These are phyloP conservation scores for Ochromonadaceae sp. DNA, from an alignment of 352 stramenopile species.

Conservation along the genomic window DNA sequence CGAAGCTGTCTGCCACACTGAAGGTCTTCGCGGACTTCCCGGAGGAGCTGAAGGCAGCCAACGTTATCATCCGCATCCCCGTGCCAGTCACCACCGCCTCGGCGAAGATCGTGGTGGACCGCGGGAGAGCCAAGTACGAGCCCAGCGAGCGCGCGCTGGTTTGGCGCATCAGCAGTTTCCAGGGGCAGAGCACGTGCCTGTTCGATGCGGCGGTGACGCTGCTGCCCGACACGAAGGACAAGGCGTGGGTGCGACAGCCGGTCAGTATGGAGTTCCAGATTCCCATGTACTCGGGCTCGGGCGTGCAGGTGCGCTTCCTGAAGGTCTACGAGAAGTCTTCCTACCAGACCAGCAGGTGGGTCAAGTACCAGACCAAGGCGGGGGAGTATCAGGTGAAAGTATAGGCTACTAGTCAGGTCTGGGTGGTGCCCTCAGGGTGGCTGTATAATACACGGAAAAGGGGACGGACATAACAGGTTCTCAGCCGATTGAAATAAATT, in stretches of 20 bases:
- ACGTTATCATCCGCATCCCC: conserved; percentile 82
- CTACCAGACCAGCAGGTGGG: conserved; percentile 94
- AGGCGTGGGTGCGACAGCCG: conserved; percentile 82
- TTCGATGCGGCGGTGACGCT: conserved; percentile 89
- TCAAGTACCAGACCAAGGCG: conserved; percentile 92
- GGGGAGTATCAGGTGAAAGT: conserved; percentile 93
- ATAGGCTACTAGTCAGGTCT: conserved; percentile 32
- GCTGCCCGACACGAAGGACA: conserved; percentile 86
- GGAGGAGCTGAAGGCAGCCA: conserved; percentile 84
- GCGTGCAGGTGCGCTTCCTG: conserved; percentile 92
- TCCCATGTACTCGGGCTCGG: conserved; percentile 93
- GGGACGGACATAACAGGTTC: neutral
- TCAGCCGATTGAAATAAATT: neutral
- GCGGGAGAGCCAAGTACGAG: conserved; percentile 88
- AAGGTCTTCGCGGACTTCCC: conserved; percentile 75
- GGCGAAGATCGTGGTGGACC: conserved; percentile 65
- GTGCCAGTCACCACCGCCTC: conserved; percentile 88
- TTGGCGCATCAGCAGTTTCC: conserved; percentile 91
- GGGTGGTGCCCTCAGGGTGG: neutral
- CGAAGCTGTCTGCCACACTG: neutral
- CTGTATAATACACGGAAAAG: neutral
- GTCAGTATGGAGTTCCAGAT: conserved; percentile 96
- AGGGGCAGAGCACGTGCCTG: conserved; percentile 80
- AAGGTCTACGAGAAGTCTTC: conserved; percentile 97
- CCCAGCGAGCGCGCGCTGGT: conserved; percentile 92